Evolutionary conservation across 2,329 filamentous ascomycete species (phyloP), one percentile per base, ranked within the genome.

Genomic region (Fusarium equiseti): DNA sequence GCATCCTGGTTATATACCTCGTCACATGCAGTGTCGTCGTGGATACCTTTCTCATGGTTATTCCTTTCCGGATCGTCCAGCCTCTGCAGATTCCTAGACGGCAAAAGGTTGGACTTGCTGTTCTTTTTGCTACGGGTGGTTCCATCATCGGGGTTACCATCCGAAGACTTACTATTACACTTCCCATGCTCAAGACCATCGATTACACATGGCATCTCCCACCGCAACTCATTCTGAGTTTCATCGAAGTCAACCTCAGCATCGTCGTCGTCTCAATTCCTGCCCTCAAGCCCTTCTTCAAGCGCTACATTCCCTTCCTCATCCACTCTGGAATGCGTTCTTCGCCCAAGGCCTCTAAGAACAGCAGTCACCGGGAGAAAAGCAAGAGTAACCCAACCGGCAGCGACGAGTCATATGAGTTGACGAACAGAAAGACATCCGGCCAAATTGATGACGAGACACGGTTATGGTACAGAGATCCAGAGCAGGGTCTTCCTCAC

Each of bases 31-130:
- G 85, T 69, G 85, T 86, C 40, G 10, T 84, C 8, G 81, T 85
- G 6, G 85, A 87, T 59, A 63, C 83, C 35, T 82, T 81, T 72
- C 82, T 86, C 42, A 77, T 86, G 9, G 53, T 77, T 1, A 76
- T 87, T 2, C 85, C 85, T 2, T 76, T 86, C 38, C 78, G 77
- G 2, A 81, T 84, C 2, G 77, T 87, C 0, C 76, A 81, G 0
- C 79, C 79, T 4, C 79, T 88, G 5, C 79, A 85, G 59, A 85
- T 87, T 9, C 83, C 85, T 0, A 75, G 73, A 6, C 79, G 79
- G 5, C 85, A 87, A 59, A 87, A 87, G 57, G 74, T 86, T 16
- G 86, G 85, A 1, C 80, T 90, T 40, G 77, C 80, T 42, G 55
- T 79, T 20, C 77, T 86, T 43, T 85, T 85, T 51, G 82, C 82